A percentile compares a stretch with the other conserved stretches of the same genome.
These are phyloP conservation scores for Heliophila coronopifolia DNA, from an alignment of 441 rosid genomes.

Conservation along the genomic window DNA sequence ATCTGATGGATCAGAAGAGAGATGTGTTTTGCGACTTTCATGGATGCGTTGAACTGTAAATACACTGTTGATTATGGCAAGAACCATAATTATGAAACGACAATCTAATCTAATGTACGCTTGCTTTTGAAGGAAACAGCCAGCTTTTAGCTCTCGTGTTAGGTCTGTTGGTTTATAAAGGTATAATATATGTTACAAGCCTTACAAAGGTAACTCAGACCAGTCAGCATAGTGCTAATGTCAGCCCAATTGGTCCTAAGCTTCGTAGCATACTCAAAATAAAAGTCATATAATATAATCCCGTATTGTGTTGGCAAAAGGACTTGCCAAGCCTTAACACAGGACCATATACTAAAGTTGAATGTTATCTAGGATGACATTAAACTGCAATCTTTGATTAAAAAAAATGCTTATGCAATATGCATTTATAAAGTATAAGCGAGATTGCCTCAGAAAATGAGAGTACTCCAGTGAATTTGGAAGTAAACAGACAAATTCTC, in stretches of 20 bases:
- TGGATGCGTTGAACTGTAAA: background rate
- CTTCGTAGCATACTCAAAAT: background rate
- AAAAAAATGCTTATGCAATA: background rate
- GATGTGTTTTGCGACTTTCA: background rate
- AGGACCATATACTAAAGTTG: background rate
- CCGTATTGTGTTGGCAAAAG: too few relatives aligned
- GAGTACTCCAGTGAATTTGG: background rate
- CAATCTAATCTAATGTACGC: slow-evolving; percentile 47
- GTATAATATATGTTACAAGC: slow-evolving; percentile 74
- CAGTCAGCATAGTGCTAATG: background rate
- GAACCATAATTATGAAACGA: background rate
- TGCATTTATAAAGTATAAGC: background rate
- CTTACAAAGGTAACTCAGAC: slow-evolving; percentile 73
- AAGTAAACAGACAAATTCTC: slow-evolving; percentile 1
- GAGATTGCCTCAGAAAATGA: slow-evolving; percentile 12
- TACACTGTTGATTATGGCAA: background rate
- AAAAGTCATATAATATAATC: background rate
- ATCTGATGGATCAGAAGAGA: background rate
- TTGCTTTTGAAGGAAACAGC: slow-evolving; percentile 69
- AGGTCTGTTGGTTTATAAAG: slow-evolving; percentile 77
- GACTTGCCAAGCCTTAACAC: slow-evolving; percentile 7
- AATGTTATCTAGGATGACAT: slow-evolving; percentile 13
- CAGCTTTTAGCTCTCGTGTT: slow-evolving; percentile 72
- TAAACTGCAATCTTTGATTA: background rate
- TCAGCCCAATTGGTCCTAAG: background rate